Percentiles rank a stretch among this genome's conserved stretches.
These are phyloP conservation scores for Ogataea saltuana DNA, from an alignment of 805 yeast species.

Conservation along the genomic window DNA sequence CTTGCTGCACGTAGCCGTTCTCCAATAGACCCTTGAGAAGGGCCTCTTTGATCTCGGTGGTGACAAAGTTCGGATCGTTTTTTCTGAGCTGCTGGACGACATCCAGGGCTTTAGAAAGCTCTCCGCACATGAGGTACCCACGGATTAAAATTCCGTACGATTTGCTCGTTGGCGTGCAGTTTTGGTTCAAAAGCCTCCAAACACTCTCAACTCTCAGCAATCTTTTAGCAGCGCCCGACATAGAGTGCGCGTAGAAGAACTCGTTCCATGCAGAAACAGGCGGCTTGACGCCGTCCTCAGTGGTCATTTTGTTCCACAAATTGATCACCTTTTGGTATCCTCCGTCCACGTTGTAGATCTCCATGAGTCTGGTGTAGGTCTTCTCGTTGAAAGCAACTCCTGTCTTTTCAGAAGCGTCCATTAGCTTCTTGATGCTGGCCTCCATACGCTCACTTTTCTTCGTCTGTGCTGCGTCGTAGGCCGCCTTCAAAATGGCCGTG, in stretches of 20 bases:
- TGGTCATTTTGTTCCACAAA: slow-evolving; percentile 52
- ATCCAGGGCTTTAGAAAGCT: slow-evolving; percentile 44
- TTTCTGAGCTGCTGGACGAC: slow-evolving; percentile 37
- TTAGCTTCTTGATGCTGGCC: slow-evolving; percentile 17
- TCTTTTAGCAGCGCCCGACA: slow-evolving; percentile 28
- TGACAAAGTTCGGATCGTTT: slow-evolving; percentile 36
- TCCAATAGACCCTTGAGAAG: slow-evolving; percentile 46
- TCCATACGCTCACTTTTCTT: slow-evolving; percentile 21
- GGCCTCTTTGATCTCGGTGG: slow-evolving; percentile 44
- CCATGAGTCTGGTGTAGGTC: slow-evolving; percentile 47
- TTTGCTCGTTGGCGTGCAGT: slow-evolving; percentile 46
- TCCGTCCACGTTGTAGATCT: slow-evolving; percentile 42
- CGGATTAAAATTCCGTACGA: slow-evolving; percentile 50
- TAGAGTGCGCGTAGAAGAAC: slow-evolving; percentile 41
- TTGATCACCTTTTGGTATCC: slow-evolving; percentile 40
- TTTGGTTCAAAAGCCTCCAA: slow-evolving; percentile 31
- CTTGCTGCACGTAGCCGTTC: slow-evolving; percentile 42
- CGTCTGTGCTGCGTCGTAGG: slow-evolving; percentile 20
- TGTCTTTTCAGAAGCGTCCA: slow-evolving; percentile 29
- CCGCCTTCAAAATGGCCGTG: slow-evolving; percentile 13
- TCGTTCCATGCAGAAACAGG: slow-evolving; percentile 56
- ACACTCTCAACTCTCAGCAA: slow-evolving; percentile 42
- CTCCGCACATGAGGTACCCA: slow-evolving; percentile 44
- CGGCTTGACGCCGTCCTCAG: slow-evolving; percentile 30
- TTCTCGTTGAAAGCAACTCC: slow-evolving; percentile 40